Base-by-base conservation (phyloP, 176 grass and related monocot genomes). In the Melocanna baccifera region DNA sequence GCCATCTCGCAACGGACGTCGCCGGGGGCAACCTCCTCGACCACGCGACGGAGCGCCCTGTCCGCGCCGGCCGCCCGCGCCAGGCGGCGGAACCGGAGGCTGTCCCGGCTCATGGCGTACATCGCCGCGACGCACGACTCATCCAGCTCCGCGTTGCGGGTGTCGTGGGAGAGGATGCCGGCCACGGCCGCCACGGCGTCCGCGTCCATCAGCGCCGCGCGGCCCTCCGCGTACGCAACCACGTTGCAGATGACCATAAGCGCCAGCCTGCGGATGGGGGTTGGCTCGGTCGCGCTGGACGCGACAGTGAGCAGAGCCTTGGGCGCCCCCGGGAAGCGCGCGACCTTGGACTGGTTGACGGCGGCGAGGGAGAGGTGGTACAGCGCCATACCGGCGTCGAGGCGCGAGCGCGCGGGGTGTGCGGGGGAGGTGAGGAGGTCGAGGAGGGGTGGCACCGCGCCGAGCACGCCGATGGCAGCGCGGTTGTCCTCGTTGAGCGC, bases 171-270 rank as follows among this genome's bases (percentile, higher is more conserved):
- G 50, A 99, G 89, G 55, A 99, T 86, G 29, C 20, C 70, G n/a
- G 89, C 73, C 7, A 91, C 86, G 23, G 83, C 61, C 6, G 84
- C 71, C 12, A 94, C 90, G 23, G 90, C 93, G 30, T 84, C 88
- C 28, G 91, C 81, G 78, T 99, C 97, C 93, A 99, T 91, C 36
- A 96, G 88, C 64, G 90, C 86, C 9, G 84, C 88, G 51, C 90
- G 88, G 45, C 93, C 97, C 52, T 96, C 97, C 3, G 76, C 19
- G 84, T 86, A 91, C 19, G 73, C 86, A 30, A 52, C 79, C 63
- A 99, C 86, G 78, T 99, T 94, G 71, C 97, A 93, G 22, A 89
- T 43, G 29, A 96, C 84, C 97, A 99, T 96, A 84, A 99, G 87
- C 6, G 97, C 81, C 1, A 94, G 83, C 82, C 87, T 90, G 12